Percentiles rank a stretch among this genome's conserved stretches.
Conservation (phyloP, 2,329 filamentous ascomycete species). For the Teratosphaeria epicoccoides region DNA sequence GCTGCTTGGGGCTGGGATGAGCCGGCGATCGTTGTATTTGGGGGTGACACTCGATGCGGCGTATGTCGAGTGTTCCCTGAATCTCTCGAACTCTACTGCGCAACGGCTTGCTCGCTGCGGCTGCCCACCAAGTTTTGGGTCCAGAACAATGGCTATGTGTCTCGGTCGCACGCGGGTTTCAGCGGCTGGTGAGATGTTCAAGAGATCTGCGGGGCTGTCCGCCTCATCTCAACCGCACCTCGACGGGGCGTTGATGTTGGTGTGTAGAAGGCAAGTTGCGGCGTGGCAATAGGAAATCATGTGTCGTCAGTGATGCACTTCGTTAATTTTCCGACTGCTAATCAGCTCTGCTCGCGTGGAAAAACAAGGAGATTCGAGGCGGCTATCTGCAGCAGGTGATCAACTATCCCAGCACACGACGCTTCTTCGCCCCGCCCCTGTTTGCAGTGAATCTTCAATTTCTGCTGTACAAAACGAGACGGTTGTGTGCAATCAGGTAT, state of each 20-base stretch:
- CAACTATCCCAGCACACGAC: not conserved
- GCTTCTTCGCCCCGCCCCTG: not conserved
- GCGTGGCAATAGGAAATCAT: not conserved
- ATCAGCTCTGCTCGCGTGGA: not conserved
- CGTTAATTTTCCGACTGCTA: too few relatives aligned
- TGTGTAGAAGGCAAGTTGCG: too few relatives aligned
- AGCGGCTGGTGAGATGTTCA: too few relatives aligned
- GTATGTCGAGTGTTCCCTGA: not conserved
- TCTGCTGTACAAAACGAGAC: not conserved
- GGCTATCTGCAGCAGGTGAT: not conserved
- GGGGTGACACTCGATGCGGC: not conserved
- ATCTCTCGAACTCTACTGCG: not conserved
- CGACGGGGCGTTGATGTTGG: too few relatives aligned
- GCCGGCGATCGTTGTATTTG: not conserved
- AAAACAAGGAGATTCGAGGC: not conserved
- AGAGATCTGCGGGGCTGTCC: not conserved
- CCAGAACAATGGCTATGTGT: not conserved
- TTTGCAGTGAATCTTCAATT: not conserved
- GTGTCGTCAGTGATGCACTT: not conserved
- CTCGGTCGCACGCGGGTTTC: not conserved
- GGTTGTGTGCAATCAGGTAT: not conserved
- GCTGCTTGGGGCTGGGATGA: not conserved
- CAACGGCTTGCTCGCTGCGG: not conserved
- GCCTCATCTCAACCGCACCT: too few relatives aligned
- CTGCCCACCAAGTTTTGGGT: not conserved